Evolutionary conservation across 1,284 basidiomycete genomes (phyloP).

Genomic region (Papiliotrema laurentii): DNA sequence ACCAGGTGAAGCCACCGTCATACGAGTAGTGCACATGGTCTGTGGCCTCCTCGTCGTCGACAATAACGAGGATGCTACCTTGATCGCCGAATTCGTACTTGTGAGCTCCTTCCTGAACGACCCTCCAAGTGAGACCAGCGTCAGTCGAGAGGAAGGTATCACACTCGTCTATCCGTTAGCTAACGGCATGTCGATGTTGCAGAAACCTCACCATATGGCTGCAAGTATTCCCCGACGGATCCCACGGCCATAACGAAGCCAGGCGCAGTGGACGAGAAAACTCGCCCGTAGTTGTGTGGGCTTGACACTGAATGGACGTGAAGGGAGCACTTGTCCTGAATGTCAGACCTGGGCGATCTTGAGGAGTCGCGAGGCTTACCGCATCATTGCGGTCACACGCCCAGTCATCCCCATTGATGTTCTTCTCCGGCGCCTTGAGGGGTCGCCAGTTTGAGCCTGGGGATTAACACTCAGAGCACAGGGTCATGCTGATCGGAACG

Average conservation of each 20-base stretch:
- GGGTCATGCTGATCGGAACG: conserved; percentile 16
- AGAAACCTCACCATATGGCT: conserved; percentile 57
- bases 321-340: conserved; percentile 64
- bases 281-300: conserved; percentile 85
- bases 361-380: conserved; percentile 12
- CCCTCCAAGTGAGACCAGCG: conserved; percentile 80
- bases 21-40: conserved; percentile 74
- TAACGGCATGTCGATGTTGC: too few species aligned
- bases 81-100: conserved; percentile 95
- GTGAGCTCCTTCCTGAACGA: conserved; percentile 71
- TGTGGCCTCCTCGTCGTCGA: conserved; percentile 80
- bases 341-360: neutral
- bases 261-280: conserved; percentile 91
- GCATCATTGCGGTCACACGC: conserved; percentile 59
- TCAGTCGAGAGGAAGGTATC: conserved; percentile 92
- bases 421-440: conserved; percentile 61
- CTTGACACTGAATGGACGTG: conserved; percentile 88
- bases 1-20: conserved; percentile 82
- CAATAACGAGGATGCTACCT: conserved; percentile 74
- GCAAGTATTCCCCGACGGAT: conserved; percentile 67
- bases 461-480: too few species aligned
- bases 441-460: conserved; percentile 69
- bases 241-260: conserved; percentile 95
- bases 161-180: conserved; percentile 57
- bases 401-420: conserved; percentile 60